Evolutionary conservation across 1,139 yeast genomes (phyloP).

Genomic region (Barnettozyma hawaiiensis): DNA sequence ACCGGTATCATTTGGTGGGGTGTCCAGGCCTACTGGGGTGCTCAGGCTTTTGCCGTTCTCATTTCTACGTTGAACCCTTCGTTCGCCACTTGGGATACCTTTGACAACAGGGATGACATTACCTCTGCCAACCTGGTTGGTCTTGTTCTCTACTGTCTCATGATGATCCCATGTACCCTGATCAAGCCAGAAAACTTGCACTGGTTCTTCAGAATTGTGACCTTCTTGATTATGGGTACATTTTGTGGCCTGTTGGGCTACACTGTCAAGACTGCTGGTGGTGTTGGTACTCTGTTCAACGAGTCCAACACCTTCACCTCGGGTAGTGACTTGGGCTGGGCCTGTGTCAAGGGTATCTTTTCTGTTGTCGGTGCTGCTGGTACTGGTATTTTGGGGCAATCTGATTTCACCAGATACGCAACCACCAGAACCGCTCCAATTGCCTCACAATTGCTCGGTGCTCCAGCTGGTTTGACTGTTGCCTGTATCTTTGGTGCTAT

Average conservation of each 20-base stretch:
- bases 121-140: background rate
- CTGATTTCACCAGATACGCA: background rate
- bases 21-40: constrained; percentile 32
- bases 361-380: background rate
- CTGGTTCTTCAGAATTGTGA: background rate
- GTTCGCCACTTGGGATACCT: background rate
- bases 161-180: background rate
- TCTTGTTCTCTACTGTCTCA: background rate
- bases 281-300: background rate
- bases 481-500: background rate
- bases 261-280: background rate
- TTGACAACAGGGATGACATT: background rate
- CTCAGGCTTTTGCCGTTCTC: constrained; percentile 28
- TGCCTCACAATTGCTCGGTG: background rate
- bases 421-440: background rate
- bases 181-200: background rate
- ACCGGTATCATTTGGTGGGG: constrained; percentile 33
- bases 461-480: background rate
- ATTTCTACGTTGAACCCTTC: constrained; percentile 21
- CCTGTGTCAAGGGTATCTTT: background rate
- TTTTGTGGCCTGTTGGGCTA: background rate
- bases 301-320: background rate
- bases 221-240: background rate
- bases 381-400: background rate
- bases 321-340: background rate